These are phyloP conservation scores for Sugiyamaella mastotermitis DNA, from an alignment of 805 yeast genomes.

Conservation along the genomic window DNA sequence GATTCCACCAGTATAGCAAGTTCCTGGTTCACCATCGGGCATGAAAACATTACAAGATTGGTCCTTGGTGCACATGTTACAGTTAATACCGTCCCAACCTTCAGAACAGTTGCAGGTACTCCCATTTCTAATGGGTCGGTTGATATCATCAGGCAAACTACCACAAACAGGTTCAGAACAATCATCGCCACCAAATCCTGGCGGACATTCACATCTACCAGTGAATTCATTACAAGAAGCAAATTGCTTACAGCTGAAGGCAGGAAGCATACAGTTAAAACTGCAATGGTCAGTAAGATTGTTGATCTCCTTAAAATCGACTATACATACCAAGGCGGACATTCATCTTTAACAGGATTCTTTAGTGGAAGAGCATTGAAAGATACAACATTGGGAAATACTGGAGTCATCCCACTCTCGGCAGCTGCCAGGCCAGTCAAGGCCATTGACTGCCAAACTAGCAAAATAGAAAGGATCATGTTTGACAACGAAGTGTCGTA, in stretches of 20 bases:
- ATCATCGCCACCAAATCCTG: constrained; percentile 91
- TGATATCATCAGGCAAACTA: constrained; percentile 55
- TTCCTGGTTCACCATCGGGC: constrained; percentile 81
- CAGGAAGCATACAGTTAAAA: constrained; percentile 90
- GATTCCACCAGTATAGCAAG: constrained; percentile 83
- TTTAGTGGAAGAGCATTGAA: no score
- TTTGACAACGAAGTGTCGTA: no score
- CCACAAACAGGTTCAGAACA: constrained; percentile 90
- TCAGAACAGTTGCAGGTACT: constrained; percentile 62
- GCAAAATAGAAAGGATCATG: no score
- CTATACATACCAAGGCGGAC: constrained; percentile 20
- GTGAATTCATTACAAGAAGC: constrained; percentile 82
- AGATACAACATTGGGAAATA: no score
- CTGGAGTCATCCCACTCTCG: no score
- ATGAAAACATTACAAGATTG: constrained; percentile 75
- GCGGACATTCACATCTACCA: constrained; percentile 87
- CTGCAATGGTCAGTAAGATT: constrained; percentile 31
- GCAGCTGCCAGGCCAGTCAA: no score
- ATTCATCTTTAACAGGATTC: constrained; percentile 9
- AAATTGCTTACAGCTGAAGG: constrained; percentile 84
- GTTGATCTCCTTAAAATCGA: background rate
- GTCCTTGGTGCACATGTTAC: constrained; percentile 73
- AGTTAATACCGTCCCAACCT: constrained; percentile 95
- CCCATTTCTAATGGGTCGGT: constrained; percentile 54
- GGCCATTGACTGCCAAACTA: no score